Base-by-base conservation (phyloP, 2,329 filamentous ascomycete genomes). In the Trichoderma koningii region DNA sequence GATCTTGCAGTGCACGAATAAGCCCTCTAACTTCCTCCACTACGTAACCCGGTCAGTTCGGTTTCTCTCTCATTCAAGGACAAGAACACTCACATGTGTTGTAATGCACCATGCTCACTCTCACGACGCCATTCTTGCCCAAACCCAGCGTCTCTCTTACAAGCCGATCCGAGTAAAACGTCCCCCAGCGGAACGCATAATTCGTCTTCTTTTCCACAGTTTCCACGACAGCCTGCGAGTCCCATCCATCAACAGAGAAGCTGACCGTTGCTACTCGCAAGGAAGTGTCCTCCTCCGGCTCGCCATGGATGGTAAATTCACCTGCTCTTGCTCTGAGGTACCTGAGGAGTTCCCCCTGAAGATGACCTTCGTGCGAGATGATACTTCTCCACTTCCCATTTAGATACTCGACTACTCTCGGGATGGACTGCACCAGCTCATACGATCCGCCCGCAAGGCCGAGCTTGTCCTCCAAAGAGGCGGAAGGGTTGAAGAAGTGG, bases 61-160 rank as follows among this genome's bases (percentile, higher is more conserved):
- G 48, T 2, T 15, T 55, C 12, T 30, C 47, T 55, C 14, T 9
- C 57, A 6, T n/a, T 19, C 17, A 4, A n/a, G 14, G 48, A 28
- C 52, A 34, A 63, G 34, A 23, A 26, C 23, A 81, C 83, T 79
- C 71, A 86, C 84, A 72, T 3, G 87, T 90, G 70, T 92, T 92
- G 72, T 92, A 92, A 75, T 91, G 89, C 63, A 89, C 82, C 80
- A 91, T 81, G 70, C 87, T 90, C n/a, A 91, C 86, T 68, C 89
- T 81, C 5, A 89, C 82, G 9, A 91, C 84, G 0, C 88, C 89
- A 69, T 90, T 72, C 1, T 63, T 82, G 9, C 79, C 82, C 56
- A 90, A 75, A 0, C 81, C 81, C 44, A 91, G 72, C 0, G 90
- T 77, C 2, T 89, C 84, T 65, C 84, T 78, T 14, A 85, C 79